Evolutionary conservation across 331 rosid species (phyloP).

Genomic region (Arachis monticola): DNA sequence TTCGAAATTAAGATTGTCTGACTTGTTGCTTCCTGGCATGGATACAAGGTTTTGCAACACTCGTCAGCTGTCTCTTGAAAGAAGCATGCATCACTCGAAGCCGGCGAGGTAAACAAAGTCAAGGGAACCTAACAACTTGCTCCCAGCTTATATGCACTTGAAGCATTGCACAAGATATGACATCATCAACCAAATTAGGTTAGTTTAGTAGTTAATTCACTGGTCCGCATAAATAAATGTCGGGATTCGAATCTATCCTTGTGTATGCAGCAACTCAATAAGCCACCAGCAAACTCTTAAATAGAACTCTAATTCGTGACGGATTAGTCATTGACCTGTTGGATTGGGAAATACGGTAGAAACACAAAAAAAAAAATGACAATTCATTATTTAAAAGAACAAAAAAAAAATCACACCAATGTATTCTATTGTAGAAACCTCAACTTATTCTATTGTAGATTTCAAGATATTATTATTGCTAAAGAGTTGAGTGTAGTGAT

Average conservation of each 20-base stretch:
- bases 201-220: too few relatives aligned
- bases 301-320: too few relatives aligned
- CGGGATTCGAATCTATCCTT: too few relatives aligned
- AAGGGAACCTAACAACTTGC: neutral
- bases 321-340: too few relatives aligned
- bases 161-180: neutral
- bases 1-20: constrained; percentile 2
- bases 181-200: too few relatives aligned
- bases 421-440: constrained; percentile 6
- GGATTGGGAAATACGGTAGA: too few relatives aligned
- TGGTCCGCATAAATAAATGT: too few relatives aligned
- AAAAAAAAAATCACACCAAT: too few relatives aligned
- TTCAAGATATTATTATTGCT: too few relatives aligned
- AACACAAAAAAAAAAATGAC: neutral
- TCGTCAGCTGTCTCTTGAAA: constrained; percentile 13
- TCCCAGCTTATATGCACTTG: constrained; percentile 10
- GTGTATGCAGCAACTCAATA: too few relatives aligned
- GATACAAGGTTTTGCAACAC: neutral
- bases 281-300: too few relatives aligned
- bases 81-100: constrained; percentile 4
- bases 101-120: constrained; percentile 21
- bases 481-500: too few relatives aligned
- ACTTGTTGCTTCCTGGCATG: neutral
- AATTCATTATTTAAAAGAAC: neutral
- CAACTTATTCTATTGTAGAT: neutral